These are phyloP conservation scores for Metschnikowia dekortorum DNA, from an alignment of 805 yeast species.

Conservation along the genomic window DNA sequence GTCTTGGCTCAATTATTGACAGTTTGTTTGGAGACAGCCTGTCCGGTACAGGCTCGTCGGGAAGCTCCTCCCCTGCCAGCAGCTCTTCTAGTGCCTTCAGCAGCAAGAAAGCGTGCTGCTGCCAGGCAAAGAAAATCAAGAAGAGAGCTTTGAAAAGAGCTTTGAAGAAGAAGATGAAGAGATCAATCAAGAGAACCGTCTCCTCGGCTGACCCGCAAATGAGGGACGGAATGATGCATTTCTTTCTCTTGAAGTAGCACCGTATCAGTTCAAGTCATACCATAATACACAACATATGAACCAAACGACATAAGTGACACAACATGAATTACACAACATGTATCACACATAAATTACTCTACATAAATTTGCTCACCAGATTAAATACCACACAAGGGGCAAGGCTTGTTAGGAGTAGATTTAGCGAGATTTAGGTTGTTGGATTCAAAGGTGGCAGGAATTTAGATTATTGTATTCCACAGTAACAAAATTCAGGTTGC, in stretches of 20 bases:
- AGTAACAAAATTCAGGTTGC: too few species aligned
- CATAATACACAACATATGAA: constrained; percentile 1
- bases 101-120: constrained; percentile 21
- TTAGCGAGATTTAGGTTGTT: too few species aligned
- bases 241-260: constrained; percentile 10
- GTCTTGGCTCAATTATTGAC: constrained; percentile 8
- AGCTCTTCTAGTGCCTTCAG: constrained; percentile 5
- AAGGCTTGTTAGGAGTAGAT: too few species aligned
- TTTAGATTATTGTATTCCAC: too few species aligned
- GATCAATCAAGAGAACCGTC: constrained; percentile 21
- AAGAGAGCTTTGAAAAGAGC: constrained; percentile 23
- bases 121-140: constrained; percentile 16
- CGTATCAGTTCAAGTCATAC: neutral
- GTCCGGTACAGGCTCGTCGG: constrained; percentile 6
- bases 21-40: constrained; percentile 9
- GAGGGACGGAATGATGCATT: constrained; percentile 11
- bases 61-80: constrained; percentile 5
- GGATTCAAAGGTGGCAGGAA: too few species aligned
- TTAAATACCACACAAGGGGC: too few species aligned
- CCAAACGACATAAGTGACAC: neutral
- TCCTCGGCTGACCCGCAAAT: constrained; percentile 6
- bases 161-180: constrained; percentile 18
- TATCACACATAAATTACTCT: too few species aligned
- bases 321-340: too few species aligned
- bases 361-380: too few species aligned